Evolutionary conservation across 208 protist genomes (phyloP).

Genomic region (Angomonas ambiguus): DNA sequence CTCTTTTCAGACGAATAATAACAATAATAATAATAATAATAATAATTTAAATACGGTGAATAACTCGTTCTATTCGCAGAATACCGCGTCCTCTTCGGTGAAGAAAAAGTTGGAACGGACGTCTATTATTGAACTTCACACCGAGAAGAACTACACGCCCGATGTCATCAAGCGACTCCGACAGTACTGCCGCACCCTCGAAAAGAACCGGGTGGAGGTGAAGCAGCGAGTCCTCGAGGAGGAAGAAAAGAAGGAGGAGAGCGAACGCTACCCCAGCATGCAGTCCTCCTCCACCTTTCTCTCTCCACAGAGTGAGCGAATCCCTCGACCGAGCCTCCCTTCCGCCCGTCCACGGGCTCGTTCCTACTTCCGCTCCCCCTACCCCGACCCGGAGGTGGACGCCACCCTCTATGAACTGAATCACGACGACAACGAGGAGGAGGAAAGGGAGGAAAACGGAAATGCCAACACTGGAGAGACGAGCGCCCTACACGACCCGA

Average conservation of each 20-base stretch:
- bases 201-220: conserved; percentile 29
- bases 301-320: not conserved
- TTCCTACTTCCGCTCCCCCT: conserved; percentile 30
- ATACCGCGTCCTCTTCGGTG: not conserved
- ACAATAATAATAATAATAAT: not conserved
- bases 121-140: conserved; percentile 47
- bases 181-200: conserved; percentile 27
- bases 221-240: not conserved
- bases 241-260: not conserved
- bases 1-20: not conserved
- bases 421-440: conserved; percentile 23
- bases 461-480: conserved; percentile 32
- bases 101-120: conserved; percentile 22
- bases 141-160: conserved; percentile 22
- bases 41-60: conserved; percentile 1
- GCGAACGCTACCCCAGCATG: not conserved
- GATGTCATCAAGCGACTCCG: conserved; percentile 33
- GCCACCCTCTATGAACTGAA: conserved; percentile 36
- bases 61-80: too few species aligned
- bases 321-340: too few species aligned
- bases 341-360: too few species aligned
- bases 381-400: conserved; percentile 34
- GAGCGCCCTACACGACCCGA: conserved; percentile 21
- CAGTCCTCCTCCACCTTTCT: not conserved
- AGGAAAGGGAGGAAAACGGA: conserved; percentile 31